A percentile compares a stretch with the other conserved stretches of the same genome.
These are phyloP conservation scores for Solanum pennellii DNA, from an alignment of 257 asterid genomes.

Conservation along the genomic window DNA sequence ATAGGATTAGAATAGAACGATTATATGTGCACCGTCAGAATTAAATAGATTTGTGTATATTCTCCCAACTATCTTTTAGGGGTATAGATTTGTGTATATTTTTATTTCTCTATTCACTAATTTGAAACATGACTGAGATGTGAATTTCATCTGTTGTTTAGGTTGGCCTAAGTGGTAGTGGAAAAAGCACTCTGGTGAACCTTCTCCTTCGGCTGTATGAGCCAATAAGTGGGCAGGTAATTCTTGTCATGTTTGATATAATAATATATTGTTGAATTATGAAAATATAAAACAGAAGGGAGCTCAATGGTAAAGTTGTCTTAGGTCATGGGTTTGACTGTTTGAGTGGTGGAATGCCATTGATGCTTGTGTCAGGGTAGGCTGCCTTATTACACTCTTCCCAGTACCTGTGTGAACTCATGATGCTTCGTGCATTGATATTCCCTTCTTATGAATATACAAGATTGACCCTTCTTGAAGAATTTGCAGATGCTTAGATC, in stretches of 20 bases:
- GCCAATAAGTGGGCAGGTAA: conserved; percentile 88
- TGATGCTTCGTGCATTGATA: background rate
- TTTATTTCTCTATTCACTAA: background rate
- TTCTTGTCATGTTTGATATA: background rate
- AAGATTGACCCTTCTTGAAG: background rate
- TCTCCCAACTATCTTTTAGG: background rate
- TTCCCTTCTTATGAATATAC: background rate
- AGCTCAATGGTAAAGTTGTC: background rate
- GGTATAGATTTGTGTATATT: background rate
- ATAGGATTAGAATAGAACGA: background rate
- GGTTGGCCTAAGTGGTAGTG: conserved; percentile 99
- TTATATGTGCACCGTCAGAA: background rate
- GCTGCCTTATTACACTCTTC: background rate
- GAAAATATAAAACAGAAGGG: background rate
- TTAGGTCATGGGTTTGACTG: background rate
- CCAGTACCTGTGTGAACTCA: background rate
- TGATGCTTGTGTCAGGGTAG: background rate
- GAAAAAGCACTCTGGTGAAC: conserved; percentile 89
- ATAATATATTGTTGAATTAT: background rate
- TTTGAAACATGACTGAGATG: background rate
- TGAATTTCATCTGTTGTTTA: conserved; percentile 6
- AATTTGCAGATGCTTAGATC: background rate
- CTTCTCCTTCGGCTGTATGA: conserved; percentile 93
- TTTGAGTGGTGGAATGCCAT: background rate
- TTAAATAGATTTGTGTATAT: background rate